Percentiles rank a stretch among this genome's conserved stretches.
These are phyloP conservation scores for Lepidium sativum DNA, from an alignment of 345 rosid genomes.

Conservation along the genomic window DNA sequence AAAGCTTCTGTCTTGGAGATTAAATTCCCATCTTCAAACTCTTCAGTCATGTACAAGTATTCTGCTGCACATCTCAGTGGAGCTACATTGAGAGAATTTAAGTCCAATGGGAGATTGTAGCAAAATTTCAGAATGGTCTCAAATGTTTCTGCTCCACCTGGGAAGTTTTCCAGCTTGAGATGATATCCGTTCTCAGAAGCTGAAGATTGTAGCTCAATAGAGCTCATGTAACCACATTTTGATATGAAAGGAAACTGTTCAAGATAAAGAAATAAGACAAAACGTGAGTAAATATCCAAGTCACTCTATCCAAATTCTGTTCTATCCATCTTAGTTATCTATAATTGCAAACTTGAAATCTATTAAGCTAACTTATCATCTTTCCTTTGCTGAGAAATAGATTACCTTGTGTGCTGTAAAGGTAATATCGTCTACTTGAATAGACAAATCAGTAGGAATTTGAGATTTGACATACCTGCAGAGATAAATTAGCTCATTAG, in stretches of 20 bases:
- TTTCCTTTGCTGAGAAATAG: background rate
- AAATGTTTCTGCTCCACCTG: constrained; percentile 69
- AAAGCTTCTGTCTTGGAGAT: constrained; percentile 73
- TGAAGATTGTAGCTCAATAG: constrained; percentile 52
- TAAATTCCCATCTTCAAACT: constrained; percentile 68
- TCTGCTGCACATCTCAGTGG: constrained; percentile 76
- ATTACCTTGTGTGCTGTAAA: constrained; percentile 75
- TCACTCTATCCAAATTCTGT: background rate
- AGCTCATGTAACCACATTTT: constrained; percentile 72
- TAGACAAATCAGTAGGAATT: constrained; percentile 55
- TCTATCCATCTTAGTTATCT: background rate
- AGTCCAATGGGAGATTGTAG: constrained; percentile 52
- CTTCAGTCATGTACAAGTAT: constrained; percentile 81
- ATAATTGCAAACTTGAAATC: background rate
- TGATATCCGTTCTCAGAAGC: constrained; percentile 40
- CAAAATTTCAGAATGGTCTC: constrained; percentile 61
- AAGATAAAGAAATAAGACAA: constrained; percentile 8
- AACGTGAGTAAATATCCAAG: background rate
- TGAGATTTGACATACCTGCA: constrained; percentile 57
- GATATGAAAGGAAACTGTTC: constrained; percentile 76
- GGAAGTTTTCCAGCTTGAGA: constrained; percentile 64
- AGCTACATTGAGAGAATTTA: constrained; percentile 53
- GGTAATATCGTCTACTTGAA: constrained; percentile 54
- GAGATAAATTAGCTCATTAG: background rate
- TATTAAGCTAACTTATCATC: background rate